These are phyloP conservation scores for Henckelia pumila DNA, from an alignment of 257 asterid genomes.

Conservation along the genomic window DNA sequence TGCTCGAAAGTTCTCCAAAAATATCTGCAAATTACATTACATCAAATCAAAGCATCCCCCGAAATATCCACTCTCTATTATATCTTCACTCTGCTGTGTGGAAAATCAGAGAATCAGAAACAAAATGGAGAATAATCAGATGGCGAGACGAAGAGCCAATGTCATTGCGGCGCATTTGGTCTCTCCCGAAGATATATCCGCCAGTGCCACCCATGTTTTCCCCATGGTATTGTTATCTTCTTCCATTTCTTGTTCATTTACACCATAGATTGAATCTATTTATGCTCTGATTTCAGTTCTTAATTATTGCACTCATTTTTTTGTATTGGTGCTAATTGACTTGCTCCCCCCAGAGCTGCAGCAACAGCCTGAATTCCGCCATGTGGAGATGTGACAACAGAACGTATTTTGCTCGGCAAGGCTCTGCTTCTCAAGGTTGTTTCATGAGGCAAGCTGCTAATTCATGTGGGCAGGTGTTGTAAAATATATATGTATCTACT, in stretches of 20 bases:
- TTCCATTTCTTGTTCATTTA: neutral
- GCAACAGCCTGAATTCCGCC: slow-evolving; percentile 48
- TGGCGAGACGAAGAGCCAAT: slow-evolving; percentile 57
- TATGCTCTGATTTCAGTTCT: too few species aligned
- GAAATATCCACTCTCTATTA: too few species aligned
- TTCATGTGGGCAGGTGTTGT: slow-evolving; percentile 50
- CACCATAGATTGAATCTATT: neutral
- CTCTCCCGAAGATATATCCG: slow-evolving; percentile 55
- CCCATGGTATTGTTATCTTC: slow-evolving; percentile 51
- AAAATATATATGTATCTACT: neutral
- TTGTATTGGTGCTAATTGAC: too few species aligned
- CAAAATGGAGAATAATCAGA: slow-evolving; percentile 52
- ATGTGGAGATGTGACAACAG: slow-evolving; percentile 63
- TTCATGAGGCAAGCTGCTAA: slow-evolving; percentile 75
- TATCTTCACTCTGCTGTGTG: slow-evolving; percentile 13
- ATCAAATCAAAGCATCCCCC: too few species aligned
- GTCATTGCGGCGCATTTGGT: slow-evolving; percentile 58
- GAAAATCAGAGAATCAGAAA: neutral
- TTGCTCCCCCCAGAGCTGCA: slow-evolving; percentile 80
- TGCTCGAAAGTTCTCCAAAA: too few species aligned
- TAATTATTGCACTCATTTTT: too few species aligned
- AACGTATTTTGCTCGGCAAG: slow-evolving; percentile 67
- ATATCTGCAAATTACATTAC: too few species aligned
- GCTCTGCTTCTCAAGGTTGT: slow-evolving; percentile 54
- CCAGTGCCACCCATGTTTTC: slow-evolving; percentile 65